Conservation (phyloP, 2,329 filamentous ascomycete species). For the Neonectria neomacrospora region DNA sequence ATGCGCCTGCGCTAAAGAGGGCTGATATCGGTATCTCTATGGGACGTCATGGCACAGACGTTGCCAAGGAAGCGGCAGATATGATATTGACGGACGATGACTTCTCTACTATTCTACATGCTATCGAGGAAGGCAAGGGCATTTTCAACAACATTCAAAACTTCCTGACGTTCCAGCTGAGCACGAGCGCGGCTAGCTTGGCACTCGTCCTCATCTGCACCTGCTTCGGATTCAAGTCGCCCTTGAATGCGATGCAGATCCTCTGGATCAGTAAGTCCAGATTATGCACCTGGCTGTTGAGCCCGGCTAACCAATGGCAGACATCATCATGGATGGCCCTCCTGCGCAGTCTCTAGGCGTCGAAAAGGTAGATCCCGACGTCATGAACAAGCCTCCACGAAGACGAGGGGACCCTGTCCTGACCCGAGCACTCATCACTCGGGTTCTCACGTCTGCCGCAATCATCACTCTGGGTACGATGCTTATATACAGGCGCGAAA, state of each 20-base stretch:
- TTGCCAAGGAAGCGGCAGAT: slow-evolving; percentile 95
- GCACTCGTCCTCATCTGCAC: slow-evolving; percentile 93
- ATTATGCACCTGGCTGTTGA: not conserved
- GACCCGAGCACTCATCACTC: slow-evolving; percentile 82
- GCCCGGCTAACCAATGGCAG: slow-evolving; percentile 59
- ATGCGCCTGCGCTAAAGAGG: slow-evolving; percentile 95
- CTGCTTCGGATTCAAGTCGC: slow-evolving; percentile 91
- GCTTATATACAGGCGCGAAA: slow-evolving; percentile 90
- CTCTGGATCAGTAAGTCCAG: slow-evolving; percentile 92
- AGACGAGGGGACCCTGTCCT: slow-evolving; percentile 89
- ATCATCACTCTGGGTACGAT: slow-evolving; percentile 96
- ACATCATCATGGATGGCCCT: slow-evolving; percentile 99
- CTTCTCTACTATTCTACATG: slow-evolving; percentile 90
- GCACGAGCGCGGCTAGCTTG: slow-evolving; percentile 93
- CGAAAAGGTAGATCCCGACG: slow-evolving; percentile 91
- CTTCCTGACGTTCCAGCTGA: slow-evolving; percentile 97
- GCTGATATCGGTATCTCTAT: slow-evolving; percentile 98
- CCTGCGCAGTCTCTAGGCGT: slow-evolving; percentile 97
- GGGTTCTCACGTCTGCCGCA: slow-evolving; percentile 86
- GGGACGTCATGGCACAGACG: slow-evolving; percentile 94
- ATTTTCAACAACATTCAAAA: slow-evolving; percentile 99
- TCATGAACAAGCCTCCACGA: slow-evolving; percentile 90
- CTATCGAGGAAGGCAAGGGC: slow-evolving; percentile 98
- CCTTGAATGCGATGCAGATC: slow-evolving; percentile 99
- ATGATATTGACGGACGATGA: slow-evolving; percentile 93